Base-by-base conservation (phyloP, 768 basidiomycete species). In the Melanogaster broomeanus region DNA sequence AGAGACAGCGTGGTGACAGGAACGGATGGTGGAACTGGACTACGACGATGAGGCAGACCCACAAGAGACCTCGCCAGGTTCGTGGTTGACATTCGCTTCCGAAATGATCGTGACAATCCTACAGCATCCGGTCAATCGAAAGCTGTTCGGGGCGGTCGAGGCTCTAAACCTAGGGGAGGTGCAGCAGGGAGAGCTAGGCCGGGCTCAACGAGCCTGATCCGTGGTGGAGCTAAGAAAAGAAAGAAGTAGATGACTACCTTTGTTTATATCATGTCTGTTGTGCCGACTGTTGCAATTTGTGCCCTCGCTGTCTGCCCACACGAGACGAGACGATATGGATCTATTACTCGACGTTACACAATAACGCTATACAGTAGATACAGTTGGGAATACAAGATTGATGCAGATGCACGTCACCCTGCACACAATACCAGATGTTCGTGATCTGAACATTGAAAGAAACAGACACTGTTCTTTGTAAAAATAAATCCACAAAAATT, bases 41-140 rank as follows among this genome's bases (percentile, higher is more conserved):
- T 82, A 85, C 2, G 87, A 87, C 38, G 88, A 89, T 33, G 88
- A 87, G 8, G 80, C 80, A 45, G 87, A 86, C 52, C 78, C 75
- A 64, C 79, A 74, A 16, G 85, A 85, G 51, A 71, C 74, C 24
- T 83, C 83, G 35, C 75, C 79, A 64, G 82, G 85, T 86, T 55
- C 35, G 75, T 72, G 37, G 30, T n/a, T 41, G 48, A 46, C 27
- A 19, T 45, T 27, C 2, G 9, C 18, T n/a, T 35, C 39, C 22
- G 12, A 41, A 35, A 15, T 19, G 51, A 48, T 55, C 48, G 15
- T 66, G 55, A 66, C 48, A 42, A 28, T 22, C 49, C 49, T 42
- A 18, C 42, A 59, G 65, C 45, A 12, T 60, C 58, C 31, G 55
- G 55, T 12, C 61, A 53, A 49, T 59, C 50, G 4, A 69, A 51